Percentiles rank a stretch among this genome's conserved stretches.
Conservation (phyloP, 2,329 filamentous ascomycete genomes). For the Phyllosticta ampelicida region DNA sequence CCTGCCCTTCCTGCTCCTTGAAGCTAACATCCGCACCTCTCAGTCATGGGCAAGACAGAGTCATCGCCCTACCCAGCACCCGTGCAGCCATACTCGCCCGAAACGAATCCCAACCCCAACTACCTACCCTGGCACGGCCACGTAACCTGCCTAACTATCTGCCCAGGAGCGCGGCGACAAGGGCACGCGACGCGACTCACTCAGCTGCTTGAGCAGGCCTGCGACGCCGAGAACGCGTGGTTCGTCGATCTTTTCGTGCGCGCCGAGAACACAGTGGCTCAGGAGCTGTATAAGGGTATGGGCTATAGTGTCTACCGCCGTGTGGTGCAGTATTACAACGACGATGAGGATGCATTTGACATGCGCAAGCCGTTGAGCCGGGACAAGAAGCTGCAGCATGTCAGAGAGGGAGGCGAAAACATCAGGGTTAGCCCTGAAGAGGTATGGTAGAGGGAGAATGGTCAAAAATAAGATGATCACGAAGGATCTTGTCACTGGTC, state of each 20-base stretch:
- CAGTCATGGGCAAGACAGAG: slow-evolving; percentile 96
- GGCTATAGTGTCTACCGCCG: slow-evolving; percentile 82
- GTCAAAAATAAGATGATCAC: not conserved
- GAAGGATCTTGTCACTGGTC: not conserved
- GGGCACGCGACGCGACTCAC: slow-evolving; percentile 80
- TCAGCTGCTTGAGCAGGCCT: slow-evolving; percentile 68
- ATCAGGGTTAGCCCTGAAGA: slow-evolving; percentile 71
- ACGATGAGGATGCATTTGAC: slow-evolving; percentile 92
- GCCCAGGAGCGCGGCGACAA: slow-evolving; percentile 72
- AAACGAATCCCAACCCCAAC: slow-evolving; percentile 40
- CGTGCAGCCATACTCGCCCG: slow-evolving; percentile 58
- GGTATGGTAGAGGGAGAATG: slow-evolving; percentile 54
- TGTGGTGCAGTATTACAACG: slow-evolving; percentile 87
- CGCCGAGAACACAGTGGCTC: slow-evolving; percentile 76
- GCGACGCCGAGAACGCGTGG: slow-evolving; percentile 75
- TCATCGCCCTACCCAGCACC: slow-evolving; percentile 62
- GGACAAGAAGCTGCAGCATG: slow-evolving; percentile 64
- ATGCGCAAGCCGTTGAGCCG: slow-evolving; percentile 88
- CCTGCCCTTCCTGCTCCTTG: not conserved
- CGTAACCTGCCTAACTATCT: slow-evolving; percentile 89
- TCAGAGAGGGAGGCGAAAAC: slow-evolving; percentile 70
- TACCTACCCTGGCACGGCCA: slow-evolving; percentile 99
- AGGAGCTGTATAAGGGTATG: slow-evolving; percentile 79
- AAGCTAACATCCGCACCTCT: not conserved
- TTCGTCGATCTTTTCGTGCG: slow-evolving; percentile 94